Conservation (phyloP, 1,284 basidiomycete genomes). For the Kwoniella shivajii region DNA sequence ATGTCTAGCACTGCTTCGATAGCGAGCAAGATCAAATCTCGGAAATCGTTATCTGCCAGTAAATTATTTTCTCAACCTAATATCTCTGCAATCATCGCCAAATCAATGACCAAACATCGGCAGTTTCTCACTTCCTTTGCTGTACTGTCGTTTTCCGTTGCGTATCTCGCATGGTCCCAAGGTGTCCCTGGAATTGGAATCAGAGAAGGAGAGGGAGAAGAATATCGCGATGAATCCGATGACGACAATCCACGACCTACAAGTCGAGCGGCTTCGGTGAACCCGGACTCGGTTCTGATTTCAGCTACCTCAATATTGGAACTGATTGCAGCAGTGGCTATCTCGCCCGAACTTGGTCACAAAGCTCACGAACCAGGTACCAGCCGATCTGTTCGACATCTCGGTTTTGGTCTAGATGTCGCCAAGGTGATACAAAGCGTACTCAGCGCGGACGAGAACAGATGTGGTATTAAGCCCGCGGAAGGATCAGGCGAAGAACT, state of each 20-base stretch:
- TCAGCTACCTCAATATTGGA: conserved; percentile 35
- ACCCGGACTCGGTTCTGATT: conserved; percentile 19
- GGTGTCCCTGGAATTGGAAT: conserved; percentile 45
- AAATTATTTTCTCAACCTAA: conserved; percentile 2
- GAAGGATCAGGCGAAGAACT: conserved; percentile 20
- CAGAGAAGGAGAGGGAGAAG: conserved; percentile 13
- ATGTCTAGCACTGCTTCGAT: conserved; percentile 38
- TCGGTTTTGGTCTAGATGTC: conserved; percentile 48
- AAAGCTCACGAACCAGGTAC: conserved; percentile 44
- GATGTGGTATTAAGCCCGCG: conserved; percentile 20
- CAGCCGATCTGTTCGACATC: conserved; percentile 22
- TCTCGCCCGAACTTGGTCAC: conserved; percentile 32
- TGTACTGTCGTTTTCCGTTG: conserved; percentile 42
- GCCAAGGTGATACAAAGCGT: conserved; percentile 39
- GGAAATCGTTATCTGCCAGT: conserved; percentile 3
- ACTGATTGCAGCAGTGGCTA: conserved; percentile 31
- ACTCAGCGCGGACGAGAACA: conserved; percentile 26
- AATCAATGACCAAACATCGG: conserved; percentile 33
- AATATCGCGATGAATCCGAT: conserved; percentile 16
- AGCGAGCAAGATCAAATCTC: conserved; percentile 21
- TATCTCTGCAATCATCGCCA: conserved; percentile 15
- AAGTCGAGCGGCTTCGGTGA: not conserved
- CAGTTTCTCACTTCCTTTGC: conserved; percentile 43
- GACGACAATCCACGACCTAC: conserved; percentile 4
- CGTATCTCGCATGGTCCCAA: conserved; percentile 49